Evolutionary conservation across 768 basidiomycete genomes (phyloP).

Genomic region (Mycena haematopus): DNA sequence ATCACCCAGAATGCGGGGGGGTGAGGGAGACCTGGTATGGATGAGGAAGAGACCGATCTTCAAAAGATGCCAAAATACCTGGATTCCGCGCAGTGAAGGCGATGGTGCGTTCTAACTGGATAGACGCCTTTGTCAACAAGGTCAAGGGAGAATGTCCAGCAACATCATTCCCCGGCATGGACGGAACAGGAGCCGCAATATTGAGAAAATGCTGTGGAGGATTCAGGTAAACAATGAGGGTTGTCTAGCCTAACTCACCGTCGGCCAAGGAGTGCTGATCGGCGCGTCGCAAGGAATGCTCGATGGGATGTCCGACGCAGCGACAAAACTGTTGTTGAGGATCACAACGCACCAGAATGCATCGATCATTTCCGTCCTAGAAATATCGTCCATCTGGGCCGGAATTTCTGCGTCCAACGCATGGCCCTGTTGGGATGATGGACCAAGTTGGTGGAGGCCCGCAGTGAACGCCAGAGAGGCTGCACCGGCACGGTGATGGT

Average conservation of each 20-base stretch:
- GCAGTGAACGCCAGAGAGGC: slow-evolving; percentile 19
- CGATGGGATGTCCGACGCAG: slow-evolving; percentile 12
- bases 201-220: not conserved
- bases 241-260: not conserved
- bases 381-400: not conserved
- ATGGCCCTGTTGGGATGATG: not conserved
- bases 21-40: not conserved
- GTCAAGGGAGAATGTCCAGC: not conserved
- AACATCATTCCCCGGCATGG: not conserved
- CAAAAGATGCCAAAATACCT: not conserved
- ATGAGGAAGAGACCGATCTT: not conserved
- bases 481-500: slow-evolving; percentile 13
- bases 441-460: slow-evolving; percentile 16
- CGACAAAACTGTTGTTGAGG: slow-evolving; percentile 23
- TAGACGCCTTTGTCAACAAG: slow-evolving; percentile 10
- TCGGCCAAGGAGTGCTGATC: slow-evolving; percentile 18
- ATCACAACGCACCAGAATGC: slow-evolving; percentile 25
- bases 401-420: not conserved
- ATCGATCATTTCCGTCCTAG: slow-evolving; percentile 3
- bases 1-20: not conserved
- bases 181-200: not conserved
- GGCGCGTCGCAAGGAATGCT: slow-evolving; percentile 9
- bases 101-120: slow-evolving; percentile 15
- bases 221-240: not conserved
- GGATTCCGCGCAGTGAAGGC: not conserved